Base-by-base conservation (phyloP, 2,329 filamentous ascomycete species). In the Aspergillus sp. region DNA sequence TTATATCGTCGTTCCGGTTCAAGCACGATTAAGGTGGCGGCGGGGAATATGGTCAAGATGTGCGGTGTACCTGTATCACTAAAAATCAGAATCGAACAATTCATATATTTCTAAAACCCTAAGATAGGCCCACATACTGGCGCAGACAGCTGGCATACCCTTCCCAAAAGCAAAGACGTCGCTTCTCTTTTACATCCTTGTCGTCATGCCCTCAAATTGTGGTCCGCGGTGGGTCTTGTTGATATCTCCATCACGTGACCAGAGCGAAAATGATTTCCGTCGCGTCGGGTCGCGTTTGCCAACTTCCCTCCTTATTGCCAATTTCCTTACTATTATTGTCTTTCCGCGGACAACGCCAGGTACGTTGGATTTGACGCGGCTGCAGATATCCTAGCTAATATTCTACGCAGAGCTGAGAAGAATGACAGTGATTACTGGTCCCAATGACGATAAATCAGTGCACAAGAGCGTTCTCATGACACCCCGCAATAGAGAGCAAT, bases 371-470 rank as follows among this genome's bases (percentile, higher is more conserved):
- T 19, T 2, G 19, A 19, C 19, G 19, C 19, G 19, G 19, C 19
- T 40, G 45, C 49, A 29, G 5, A 39, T 6, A 10, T 3, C 19
- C 10, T 10, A 6, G 27, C n/a, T 29, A 4, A 8, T 29, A 38
- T 29, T 5, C 9, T 7, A 1, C 9, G 7, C 42, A 56, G 53
- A 45, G 41, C 28, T 39, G 49, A 47, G 45, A 45, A 41, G 43
- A 45, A 47, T 40, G 35, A 19, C 19, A 19, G 19, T 41, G 41
- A 50, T 51, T 52, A 42, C 48, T 49, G 51, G 56, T 67, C 66
- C 63, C 67, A 49, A 68, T 70, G 67, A 70, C 57, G 67, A 70
- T 62, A 62, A 60, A 45, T 48, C 56, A 56, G 63, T 58, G 60
- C 55, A 52, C 55, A 46, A 39, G 66, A 69, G 66, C 65, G 26